Base-by-base conservation (phyloP, 495 filamentous ascomycete genomes). In the Hyaloscypha hepaticicola region DNA sequence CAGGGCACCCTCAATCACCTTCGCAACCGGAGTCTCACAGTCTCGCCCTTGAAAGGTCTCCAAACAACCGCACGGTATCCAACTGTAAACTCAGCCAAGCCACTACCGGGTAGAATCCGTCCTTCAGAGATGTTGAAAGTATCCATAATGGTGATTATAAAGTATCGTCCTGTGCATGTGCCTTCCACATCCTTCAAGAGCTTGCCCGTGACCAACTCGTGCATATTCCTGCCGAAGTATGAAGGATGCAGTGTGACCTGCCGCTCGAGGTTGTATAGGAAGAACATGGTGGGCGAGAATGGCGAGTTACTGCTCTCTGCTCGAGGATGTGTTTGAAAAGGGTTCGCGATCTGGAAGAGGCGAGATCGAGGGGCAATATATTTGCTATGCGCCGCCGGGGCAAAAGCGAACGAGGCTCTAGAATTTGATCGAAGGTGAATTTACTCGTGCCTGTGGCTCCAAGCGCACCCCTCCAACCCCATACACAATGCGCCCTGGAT, bases 81-180 rank as follows among this genome's bases (percentile, higher is more conserved):
- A 50, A 98, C 90, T 0, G 90, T 97, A 76, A 96, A 99, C 74
- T 97, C 92, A 24, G 96, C 95, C 56, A 92, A 79, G 19, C 92
- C 95, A 64, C 86, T 92, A 4, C 92, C 89, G 0, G 95, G 94
- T 31, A 97, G 85, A 66, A 99, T 93, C 52, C 90, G 86, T 5
- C 96, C 95, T 67, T 96, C 90, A 19, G 91, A 94, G 68, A 98
- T 90, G 66, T 97, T 88, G 61, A 92, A 91, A 52, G 91, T 86
- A 74, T 98, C 95, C 85, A 98, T 92, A 55, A 99, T 91, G 71
- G 91, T 93, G 61, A 99, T 94, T 73, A 98, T 94, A 71, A 92
- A 97, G 79, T 94, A 96, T 70, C 88, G 88, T 52, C 96, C 95
- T 0, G 90, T 92, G 77, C 91, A 95, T 16, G 90, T 91, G 22